Evolutionary conservation across 768 basidiomycete species (phyloP).

Genomic region (Pholiota conissans): DNA sequence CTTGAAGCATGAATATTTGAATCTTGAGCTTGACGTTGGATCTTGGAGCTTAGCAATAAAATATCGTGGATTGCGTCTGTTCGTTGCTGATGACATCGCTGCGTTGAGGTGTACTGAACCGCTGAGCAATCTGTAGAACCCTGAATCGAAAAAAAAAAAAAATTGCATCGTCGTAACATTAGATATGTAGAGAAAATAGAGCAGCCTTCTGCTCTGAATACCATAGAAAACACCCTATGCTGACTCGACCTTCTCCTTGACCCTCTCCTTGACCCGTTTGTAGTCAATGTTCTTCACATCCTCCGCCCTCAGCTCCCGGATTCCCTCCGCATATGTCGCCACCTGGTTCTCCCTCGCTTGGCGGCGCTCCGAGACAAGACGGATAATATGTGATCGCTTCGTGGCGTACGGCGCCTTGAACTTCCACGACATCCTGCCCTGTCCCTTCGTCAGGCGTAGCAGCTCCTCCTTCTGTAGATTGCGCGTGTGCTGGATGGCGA

Average conservation of each 20-base stretch:
- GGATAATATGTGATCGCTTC: slow-evolving; percentile 46
- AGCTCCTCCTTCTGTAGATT: slow-evolving; percentile 36
- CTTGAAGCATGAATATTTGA: no score
- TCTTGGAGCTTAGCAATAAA: no score
- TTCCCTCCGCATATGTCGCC: slow-evolving; percentile 31
- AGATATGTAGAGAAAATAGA: background rate
- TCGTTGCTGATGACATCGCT: no score
- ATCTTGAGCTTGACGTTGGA: no score
- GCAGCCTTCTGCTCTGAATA: background rate
- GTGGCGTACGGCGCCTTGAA: slow-evolving; percentile 42
- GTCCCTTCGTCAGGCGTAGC: slow-evolving; percentile 37
- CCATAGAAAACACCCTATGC: background rate
- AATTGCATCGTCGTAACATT: background rate
- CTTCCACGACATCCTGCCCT: slow-evolving; percentile 40
- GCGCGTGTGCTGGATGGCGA: slow-evolving; percentile 43
- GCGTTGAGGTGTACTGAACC: no score
- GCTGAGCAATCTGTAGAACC: background rate
- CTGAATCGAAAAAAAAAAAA: background rate
- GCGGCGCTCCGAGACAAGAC: slow-evolving; percentile 41
- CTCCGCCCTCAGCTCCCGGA: slow-evolving; percentile 33
- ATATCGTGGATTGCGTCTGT: no score
- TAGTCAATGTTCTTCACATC: slow-evolving; percentile 27
- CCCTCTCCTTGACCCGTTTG: slow-evolving; percentile 15
- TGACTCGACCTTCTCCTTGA: no score
- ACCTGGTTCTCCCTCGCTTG: slow-evolving; percentile 40